Evolutionary conservation across 208 protist genomes (phyloP).

Genomic region (Crithidia sp.): DNA sequence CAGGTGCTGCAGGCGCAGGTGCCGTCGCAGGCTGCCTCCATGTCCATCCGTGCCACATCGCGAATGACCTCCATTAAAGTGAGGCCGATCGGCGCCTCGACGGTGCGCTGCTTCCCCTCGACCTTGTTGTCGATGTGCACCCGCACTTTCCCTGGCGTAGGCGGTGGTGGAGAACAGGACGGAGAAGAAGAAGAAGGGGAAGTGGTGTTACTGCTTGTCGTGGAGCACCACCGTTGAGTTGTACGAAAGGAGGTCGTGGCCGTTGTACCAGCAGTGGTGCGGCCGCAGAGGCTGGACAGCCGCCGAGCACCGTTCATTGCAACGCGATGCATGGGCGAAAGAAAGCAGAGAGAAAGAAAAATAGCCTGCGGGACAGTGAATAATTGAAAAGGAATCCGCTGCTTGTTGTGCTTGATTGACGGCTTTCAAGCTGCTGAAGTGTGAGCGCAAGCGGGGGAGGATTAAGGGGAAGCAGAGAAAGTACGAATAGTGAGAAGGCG

Average conservation of each 20-base stretch:
- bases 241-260: not conserved
- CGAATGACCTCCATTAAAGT: constrained; percentile 94
- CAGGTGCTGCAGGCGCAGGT: constrained; percentile 97
- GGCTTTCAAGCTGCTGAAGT: too few relatives aligned
- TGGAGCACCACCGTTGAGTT: not conserved
- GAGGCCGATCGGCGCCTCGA: constrained; percentile 63
- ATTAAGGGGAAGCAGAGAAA: too few relatives aligned
- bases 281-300: too few relatives aligned
- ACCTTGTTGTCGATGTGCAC: constrained; percentile 38
- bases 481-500: too few relatives aligned
- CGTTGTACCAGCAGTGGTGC: not conserved
- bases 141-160: constrained; percentile 48
- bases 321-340: not conserved
- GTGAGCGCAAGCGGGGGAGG: too few relatives aligned
- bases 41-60: constrained; percentile 90
- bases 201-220: not conserved
- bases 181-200: not conserved
- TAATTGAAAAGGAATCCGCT: too few relatives aligned
- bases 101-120: constrained; percentile 29
- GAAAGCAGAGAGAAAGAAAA: not conserved
- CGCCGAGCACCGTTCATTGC: not conserved
- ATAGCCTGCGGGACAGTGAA: not conserved
- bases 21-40: constrained; percentile 96
- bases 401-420: too few relatives aligned
- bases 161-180: not conserved